Conservation (phyloP, 2,329 filamentous ascomycete species). For the Colletotrichum euphorbiae region DNA sequence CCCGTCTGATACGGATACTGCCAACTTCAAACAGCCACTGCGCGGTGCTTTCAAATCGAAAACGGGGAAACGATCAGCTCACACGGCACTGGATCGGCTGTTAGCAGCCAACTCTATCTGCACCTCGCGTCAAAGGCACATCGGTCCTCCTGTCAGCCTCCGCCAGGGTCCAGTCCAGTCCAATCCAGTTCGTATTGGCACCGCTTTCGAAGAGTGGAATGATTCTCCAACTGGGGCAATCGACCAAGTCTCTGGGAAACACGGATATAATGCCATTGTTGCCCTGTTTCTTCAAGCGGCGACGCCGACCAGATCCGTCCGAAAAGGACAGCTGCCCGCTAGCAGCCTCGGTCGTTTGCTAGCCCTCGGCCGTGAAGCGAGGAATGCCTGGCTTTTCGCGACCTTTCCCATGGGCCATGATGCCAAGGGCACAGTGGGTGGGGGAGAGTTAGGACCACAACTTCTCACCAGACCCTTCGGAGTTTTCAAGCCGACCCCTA, state of each 20-base stretch:
- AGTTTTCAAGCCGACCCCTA: slow-evolving; percentile 38
- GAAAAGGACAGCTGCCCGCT: slow-evolving; percentile 15
- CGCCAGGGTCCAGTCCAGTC: slow-evolving; percentile 17
- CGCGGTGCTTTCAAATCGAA: neutral
- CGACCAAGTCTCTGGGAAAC: neutral
- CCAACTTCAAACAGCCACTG: too few species aligned
- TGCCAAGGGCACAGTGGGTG: slow-evolving; percentile 36
- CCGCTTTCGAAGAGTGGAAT: slow-evolving; percentile 25
- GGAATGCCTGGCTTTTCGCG: slow-evolving; percentile 29
- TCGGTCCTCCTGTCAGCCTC: slow-evolving; percentile 25
- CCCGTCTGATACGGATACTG: neutral
- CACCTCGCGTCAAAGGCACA: slow-evolving; percentile 37
- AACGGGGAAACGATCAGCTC: slow-evolving; percentile 33
- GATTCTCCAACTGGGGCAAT: slow-evolving; percentile 20
- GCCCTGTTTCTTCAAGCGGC: slow-evolving; percentile 30
- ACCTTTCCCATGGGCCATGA: slow-evolving; percentile 15
- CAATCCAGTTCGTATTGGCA: slow-evolving; percentile 5
- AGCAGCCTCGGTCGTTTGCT: slow-evolving; percentile 32
- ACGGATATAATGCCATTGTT: slow-evolving; percentile 26
- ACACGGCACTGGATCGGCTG: slow-evolving; percentile 34
- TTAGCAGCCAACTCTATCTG: slow-evolving; percentile 39
- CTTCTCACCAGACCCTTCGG: slow-evolving; percentile 39
- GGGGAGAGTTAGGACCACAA: slow-evolving; percentile 31
- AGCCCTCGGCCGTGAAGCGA: slow-evolving; percentile 16
- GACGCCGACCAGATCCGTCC: slow-evolving; percentile 26